phyloP scores from a whole-genome alignment of 169 alveolate species.

The Theileria equi region DNA sequence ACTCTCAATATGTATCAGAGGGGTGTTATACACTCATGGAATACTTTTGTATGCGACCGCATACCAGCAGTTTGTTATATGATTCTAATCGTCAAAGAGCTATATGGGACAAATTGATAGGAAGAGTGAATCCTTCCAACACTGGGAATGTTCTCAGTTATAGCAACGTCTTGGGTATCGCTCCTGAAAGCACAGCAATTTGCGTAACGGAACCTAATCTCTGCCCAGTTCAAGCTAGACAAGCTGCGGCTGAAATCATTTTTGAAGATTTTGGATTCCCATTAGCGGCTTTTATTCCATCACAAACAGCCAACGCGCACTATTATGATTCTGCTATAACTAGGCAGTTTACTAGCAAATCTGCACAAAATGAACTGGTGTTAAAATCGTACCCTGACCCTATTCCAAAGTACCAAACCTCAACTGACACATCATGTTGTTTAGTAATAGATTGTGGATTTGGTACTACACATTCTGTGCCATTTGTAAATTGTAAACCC shows the following conservation, averaged over 20 bases:
- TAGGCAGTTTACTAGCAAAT: not conserved
- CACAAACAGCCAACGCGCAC: slow-evolving; percentile 78
- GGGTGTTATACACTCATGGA: slow-evolving; percentile 75
- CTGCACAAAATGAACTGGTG: slow-evolving; percentile 4
- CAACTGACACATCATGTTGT: slow-evolving; percentile 63
- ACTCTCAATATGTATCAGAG: slow-evolving; percentile 64
- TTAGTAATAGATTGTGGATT: slow-evolving; percentile 83
- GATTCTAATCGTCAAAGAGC: slow-evolving; percentile 79
- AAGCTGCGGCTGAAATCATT: slow-evolving; percentile 77
- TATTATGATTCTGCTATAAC: slow-evolving; percentile 14
- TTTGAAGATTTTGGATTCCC: slow-evolving; percentile 77
- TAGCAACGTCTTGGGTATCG: slow-evolving; percentile 31
- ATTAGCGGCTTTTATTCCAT: slow-evolving; percentile 67
- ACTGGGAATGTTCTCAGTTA: slow-evolving; percentile 16
- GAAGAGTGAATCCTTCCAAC: slow-evolving; percentile 29
- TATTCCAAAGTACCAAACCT: not conserved
- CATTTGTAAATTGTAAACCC: slow-evolving; percentile 74
- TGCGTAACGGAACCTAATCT: slow-evolving; percentile 80
- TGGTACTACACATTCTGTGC: slow-evolving; percentile 75
- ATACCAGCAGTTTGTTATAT: slow-evolving; percentile 65
- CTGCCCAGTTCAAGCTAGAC: slow-evolving; percentile 78
- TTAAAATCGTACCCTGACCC: not conserved
- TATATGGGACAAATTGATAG: slow-evolving; percentile 78
- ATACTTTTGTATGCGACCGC: slow-evolving; percentile 81
- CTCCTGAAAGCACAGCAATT: slow-evolving; percentile 58